Evolutionary conservation across 306 rosid genomes (phyloP).

Genomic region (Acacia acuminata): DNA sequence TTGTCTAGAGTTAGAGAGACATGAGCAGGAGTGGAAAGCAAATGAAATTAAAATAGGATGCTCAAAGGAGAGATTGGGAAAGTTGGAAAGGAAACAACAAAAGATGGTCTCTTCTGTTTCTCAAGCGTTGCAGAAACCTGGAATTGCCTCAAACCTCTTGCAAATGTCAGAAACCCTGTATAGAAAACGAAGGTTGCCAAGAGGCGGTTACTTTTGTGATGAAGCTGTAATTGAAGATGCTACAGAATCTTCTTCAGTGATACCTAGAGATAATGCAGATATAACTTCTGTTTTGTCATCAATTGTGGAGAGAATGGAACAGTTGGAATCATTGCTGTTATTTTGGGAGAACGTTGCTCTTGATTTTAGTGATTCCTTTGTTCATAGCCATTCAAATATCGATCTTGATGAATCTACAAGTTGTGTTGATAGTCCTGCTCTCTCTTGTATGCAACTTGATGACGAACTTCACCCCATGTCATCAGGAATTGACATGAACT

Average conservation of each 20-base stretch:
- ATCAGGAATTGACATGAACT: constrained; percentile 62
- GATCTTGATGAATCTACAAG: constrained; percentile 60
- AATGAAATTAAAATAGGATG: constrained; percentile 39
- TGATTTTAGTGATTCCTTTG: constrained; percentile 33
- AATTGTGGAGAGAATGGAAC: constrained; percentile 49
- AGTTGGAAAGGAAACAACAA: constrained; percentile 55
- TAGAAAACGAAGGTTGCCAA: constrained; percentile 66
- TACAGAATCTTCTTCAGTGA: constrained; percentile 40
- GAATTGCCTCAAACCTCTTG: constrained; percentile 42
- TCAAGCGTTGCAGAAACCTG: constrained; percentile 56
- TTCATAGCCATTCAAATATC: constrained; percentile 39
- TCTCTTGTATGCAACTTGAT: constrained; percentile 50
- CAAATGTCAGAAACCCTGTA: constrained; percentile 46
- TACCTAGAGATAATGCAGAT: constrained; percentile 35
- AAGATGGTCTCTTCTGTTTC: constrained; percentile 51
- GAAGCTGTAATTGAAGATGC: constrained; percentile 48
- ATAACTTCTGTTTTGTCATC: constrained; percentile 22
- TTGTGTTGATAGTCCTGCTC: constrained; percentile 47
- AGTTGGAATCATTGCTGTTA: constrained; percentile 55
- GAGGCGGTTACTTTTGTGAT: constrained; percentile 36
- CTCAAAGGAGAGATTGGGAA: constrained; percentile 51
- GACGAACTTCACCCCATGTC: constrained; percentile 51
- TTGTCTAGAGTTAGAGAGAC: constrained; percentile 45
- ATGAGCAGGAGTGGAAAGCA: constrained; percentile 52
- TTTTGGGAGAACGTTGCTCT: constrained; percentile 63